A percentile compares a stretch with the other conserved stretches of the same genome.
phyloP scores from a whole-genome alignment of 1,284 basidiomycete species.

The Cystobasidium sp. region DNA sequence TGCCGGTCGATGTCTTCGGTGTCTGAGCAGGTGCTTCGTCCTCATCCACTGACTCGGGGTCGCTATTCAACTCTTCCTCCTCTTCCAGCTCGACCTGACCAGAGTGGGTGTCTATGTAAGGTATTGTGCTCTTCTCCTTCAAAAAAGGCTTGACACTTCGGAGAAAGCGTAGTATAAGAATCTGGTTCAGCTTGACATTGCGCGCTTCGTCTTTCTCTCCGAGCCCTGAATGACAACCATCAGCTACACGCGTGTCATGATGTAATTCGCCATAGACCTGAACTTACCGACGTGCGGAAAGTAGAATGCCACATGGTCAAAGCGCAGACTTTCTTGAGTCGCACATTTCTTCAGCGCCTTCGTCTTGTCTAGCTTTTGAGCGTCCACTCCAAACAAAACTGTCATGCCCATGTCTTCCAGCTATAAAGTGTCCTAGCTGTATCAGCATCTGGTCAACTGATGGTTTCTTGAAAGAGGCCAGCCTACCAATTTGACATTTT shows the following conservation, averaged over 20 bases:
- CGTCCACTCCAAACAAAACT: constrained; percentile 84
- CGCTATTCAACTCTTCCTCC: constrained; percentile 55
- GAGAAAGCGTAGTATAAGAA: constrained; percentile 83
- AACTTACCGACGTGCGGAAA: constrained; percentile 95
- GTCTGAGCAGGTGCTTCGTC: constrained; percentile 53
- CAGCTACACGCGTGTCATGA: background rate
- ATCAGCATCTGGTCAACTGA: background rate
- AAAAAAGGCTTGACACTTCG: constrained; percentile 72
- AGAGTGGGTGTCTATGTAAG: constrained; percentile 39
- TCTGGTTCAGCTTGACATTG: constrained; percentile 89
- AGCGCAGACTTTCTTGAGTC: constrained; percentile 59
- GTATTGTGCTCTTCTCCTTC: constrained; percentile 60
- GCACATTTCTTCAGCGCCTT: constrained; percentile 62
- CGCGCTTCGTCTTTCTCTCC: constrained; percentile 93
- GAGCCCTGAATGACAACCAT: constrained; percentile 64
- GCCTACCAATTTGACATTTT: constrained; percentile 62
- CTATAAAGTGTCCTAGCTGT: constrained; percentile 10
- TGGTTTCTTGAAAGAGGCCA: background rate
- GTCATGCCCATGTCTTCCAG: constrained; percentile 69
- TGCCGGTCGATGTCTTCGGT: constrained; percentile 56
- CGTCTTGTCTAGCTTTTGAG: constrained; percentile 72
- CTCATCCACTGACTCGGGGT: constrained; percentile 56
- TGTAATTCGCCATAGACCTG: constrained; percentile 60
- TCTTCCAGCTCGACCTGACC: constrained; percentile 57
- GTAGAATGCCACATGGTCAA: constrained; percentile 88